Percentiles rank a stretch among this genome's conserved stretches.
Conservation (phyloP, 257 asterid species). For the Capsicum pubescens region DNA sequence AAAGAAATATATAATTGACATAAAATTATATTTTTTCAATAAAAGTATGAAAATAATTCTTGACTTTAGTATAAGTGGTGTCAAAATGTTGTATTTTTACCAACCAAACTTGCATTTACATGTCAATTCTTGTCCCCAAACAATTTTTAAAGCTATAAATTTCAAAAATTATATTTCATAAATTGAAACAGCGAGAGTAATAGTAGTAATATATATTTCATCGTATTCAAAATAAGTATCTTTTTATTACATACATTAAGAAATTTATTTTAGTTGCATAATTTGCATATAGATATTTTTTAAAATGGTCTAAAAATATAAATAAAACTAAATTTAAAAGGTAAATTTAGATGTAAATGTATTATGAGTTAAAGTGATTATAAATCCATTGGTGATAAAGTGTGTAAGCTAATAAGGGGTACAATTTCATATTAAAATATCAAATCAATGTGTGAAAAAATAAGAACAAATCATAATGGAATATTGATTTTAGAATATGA, state of each 20-base stretch:
- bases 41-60: neutral
- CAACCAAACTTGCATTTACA: conserved; percentile 27
- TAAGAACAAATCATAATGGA: neutral
- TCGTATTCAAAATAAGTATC: neutral
- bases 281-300: too few relatives aligned
- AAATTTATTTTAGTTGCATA: neutral
- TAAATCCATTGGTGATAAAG: too few relatives aligned
- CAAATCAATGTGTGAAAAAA: neutral
- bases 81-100: conserved; percentile 31
- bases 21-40: neutral
- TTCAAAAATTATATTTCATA: neutral
- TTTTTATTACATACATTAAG: neutral
- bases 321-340: too few relatives aligned
- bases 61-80: conserved; percentile 29
- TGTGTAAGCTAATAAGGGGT: neutral
- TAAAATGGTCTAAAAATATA: too few relatives aligned
- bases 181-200: neutral
- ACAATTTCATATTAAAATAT: neutral
- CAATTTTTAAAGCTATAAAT: too few relatives aligned
- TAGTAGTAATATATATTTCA: neutral
- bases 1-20: neutral
- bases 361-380: too few relatives aligned
- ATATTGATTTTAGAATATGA: neutral
- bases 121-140: conserved; percentile 33
- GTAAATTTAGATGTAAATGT: too few relatives aligned